Base-by-base conservation (phyloP, 2,329 filamentous ascomycete species). In the Coniochaeta prunicola region DNA sequence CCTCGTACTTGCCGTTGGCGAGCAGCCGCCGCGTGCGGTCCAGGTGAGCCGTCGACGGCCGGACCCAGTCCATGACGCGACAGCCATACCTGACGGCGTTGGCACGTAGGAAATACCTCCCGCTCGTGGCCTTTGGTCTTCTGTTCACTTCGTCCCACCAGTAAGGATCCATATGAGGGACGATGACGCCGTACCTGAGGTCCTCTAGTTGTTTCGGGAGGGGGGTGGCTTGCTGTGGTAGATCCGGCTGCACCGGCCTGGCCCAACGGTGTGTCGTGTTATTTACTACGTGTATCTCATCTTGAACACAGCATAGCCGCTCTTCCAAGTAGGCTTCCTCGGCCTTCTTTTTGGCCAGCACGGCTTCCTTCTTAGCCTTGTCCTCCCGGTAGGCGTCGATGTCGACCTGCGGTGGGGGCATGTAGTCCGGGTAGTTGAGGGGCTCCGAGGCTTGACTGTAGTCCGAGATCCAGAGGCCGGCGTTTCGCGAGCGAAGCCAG, bases 401-500 rank as follows among this genome's bases (percentile, higher is more conserved):
- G 26, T 53, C 48, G 48, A 31, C 48, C 48, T 53, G 26, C 6
- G 48, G 48, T 31, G 48, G 48, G 24, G 58, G 58, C 58, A 59
- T 59, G 54, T 57, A 50, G 17, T 50, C 30, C 21, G 58, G 58
- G 24, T 50, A 53, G 36, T 53, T 24, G 31, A 59, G 54, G 30
- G 58, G 53, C 30, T 48, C 24, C 3, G 58, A 38, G 33, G 58
- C 30, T n/a, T 33, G 36, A 40, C 34, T 5, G 58, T 28, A 24
- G 12, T 59, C 21, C 30, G 48, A 31, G 13, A 53, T 31, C 30
- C 53, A 26, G 19, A 31, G 53, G 30, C 48, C 58, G 19, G 38
- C 31, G 53, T 45, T 40, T 40, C 58, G 58, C n/a, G 10, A 17
- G 38, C 19, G 28, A 17, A 59, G 58, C 58, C 58, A 59, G 40